Evolutionary conservation across 257 asterid species (phyloP), one percentile per base, ranked within the genome.

Genomic region (Solanum piurae): DNA sequence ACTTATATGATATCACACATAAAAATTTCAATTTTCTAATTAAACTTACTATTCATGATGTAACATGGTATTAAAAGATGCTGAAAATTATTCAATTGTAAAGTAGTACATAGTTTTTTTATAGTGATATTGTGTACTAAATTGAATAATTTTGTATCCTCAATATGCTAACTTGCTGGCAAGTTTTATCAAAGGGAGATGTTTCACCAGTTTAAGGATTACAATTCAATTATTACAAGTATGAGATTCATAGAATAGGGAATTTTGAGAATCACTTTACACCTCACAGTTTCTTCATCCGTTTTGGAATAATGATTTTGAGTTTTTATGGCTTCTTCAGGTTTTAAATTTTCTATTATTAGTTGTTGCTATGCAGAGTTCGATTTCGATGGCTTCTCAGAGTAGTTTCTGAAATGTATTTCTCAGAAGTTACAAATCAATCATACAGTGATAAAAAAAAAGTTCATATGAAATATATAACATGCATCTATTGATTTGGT

Each of bases 361-460:
- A 52, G 20, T 52, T 16, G 92, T 90, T 89, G 91, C 89, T 87
- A 94, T 86, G 98, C 4, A 94, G 96, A 94, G 95, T 83, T 95
- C 93, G 20, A 87, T 86, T 40, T 33, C 42, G 74, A 87, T 40
- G 88, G 95, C 95, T 94, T 93, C 97, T 94, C 97, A 94, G 86
- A 86, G 91, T 94, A 89, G 91, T 60, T 60, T 60, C 68, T 60
- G 68, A 60, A 60, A 60, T 60, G 27, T 87, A 37, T 86, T 40
- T 14, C 14, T 9, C 2, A 44, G 2, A 5, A 1, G 38, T 25
- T 1, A 42, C 84, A n/a, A 25, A 42, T 7, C 60, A 6, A 76
- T 18, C 21, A 40, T 12, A 40, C 2, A 7, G 58, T 6, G 34
- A 76, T 75, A 18, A 6, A 10, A 10, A 23, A 74, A 27, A 29